These are phyloP conservation scores for Mortierella polycephala DNA, from an alignment of 371 early-diverging fungal genomes.

Conservation along the genomic window DNA sequence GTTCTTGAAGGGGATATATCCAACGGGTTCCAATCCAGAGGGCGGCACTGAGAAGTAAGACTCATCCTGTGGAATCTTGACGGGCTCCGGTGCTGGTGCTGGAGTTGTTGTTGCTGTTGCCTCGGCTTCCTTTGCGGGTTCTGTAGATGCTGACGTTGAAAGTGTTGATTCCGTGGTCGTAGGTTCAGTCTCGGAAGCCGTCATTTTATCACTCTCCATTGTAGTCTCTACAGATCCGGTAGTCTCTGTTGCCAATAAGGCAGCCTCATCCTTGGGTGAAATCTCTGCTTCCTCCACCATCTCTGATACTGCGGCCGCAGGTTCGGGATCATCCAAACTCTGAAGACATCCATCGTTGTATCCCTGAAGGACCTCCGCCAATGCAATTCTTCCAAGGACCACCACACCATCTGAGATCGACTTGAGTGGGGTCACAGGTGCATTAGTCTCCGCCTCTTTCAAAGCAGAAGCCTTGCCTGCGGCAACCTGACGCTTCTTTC, in stretches of 20 bases:
- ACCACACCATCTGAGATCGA: slow-evolving; percentile 64
- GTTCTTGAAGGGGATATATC: slow-evolving; percentile 74
- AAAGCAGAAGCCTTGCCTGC: slow-evolving; percentile 45
- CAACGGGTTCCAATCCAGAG: slow-evolving; percentile 65
- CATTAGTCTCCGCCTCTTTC: slow-evolving; percentile 20
- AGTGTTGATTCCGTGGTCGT: not conserved
- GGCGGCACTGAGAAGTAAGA: slow-evolving; percentile 60
- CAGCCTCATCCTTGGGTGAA: slow-evolving; percentile 12
- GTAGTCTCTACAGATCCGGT: slow-evolving; percentile 25
- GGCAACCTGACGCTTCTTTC: slow-evolving; percentile 60
- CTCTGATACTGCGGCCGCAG: slow-evolving; percentile 19
- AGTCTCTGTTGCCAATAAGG: slow-evolving; percentile 18
- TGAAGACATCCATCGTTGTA: slow-evolving; percentile 68
- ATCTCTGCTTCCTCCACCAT: slow-evolving; percentile 1
- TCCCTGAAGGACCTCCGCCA: slow-evolving; percentile 68
- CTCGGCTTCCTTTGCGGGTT: slow-evolving; percentile 16
- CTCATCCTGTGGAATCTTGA: slow-evolving; percentile 47
- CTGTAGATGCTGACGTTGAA: slow-evolving; percentile 1
- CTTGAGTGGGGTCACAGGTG: slow-evolving; percentile 34
- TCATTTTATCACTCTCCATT: slow-evolving; percentile 5
- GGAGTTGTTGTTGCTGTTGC: slow-evolving; percentile 3
- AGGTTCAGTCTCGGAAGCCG: not conserved
- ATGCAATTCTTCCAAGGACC: slow-evolving; percentile 70
- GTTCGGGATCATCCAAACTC: slow-evolving; percentile 56
- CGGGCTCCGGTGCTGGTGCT: slow-evolving; percentile 6